These are phyloP conservation scores for Graphilbum fragrans DNA, from an alignment of 2,329 filamentous ascomycete species.

Conservation along the genomic window DNA sequence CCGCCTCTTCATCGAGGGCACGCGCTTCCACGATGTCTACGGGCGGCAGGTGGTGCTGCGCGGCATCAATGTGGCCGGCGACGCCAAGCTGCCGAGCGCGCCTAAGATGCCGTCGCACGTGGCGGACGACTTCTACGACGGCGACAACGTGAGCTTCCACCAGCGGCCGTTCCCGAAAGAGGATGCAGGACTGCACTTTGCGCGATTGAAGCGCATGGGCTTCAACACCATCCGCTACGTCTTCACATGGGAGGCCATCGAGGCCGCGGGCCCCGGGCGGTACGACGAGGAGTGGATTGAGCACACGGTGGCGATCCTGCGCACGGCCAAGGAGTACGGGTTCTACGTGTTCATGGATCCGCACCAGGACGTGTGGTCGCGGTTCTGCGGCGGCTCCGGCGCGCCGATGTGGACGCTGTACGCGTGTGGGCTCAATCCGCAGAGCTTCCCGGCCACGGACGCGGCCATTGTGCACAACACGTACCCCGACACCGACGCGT, in stretches of 20 bases:
- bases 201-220: constrained; percentile 73
- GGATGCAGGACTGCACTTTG: constrained; percentile 78
- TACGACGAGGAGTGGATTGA: constrained; percentile 93
- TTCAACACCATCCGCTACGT: constrained; percentile 96
- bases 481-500: constrained; percentile 70
- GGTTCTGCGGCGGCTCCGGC: constrained; percentile 86
- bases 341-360: constrained; percentile 99
- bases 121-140: constrained; percentile 74
- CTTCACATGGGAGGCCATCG: constrained; percentile 98
- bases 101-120: constrained; percentile 76
- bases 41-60: constrained; percentile 80
- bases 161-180: constrained; percentile 71
- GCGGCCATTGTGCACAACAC: constrained; percentile 93
- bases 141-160: constrained; percentile 82
- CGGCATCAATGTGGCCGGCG: constrained; percentile 87
- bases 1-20: constrained; percentile 73
- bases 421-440: constrained; percentile 81
- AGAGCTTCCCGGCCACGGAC: constrained; percentile 73
- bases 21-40: constrained; percentile 67
- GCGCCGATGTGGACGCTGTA: constrained; percentile 98
- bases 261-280: constrained; percentile 75
- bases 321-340: constrained; percentile 76
- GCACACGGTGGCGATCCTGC: constrained; percentile 76
- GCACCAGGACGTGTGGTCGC: constrained; percentile 97
- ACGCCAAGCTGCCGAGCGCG: constrained; percentile 76